phyloP scores from a whole-genome alignment of 2,329 filamentous ascomycete genomes.

The Neoscytalidium dimidiatum region DNA sequence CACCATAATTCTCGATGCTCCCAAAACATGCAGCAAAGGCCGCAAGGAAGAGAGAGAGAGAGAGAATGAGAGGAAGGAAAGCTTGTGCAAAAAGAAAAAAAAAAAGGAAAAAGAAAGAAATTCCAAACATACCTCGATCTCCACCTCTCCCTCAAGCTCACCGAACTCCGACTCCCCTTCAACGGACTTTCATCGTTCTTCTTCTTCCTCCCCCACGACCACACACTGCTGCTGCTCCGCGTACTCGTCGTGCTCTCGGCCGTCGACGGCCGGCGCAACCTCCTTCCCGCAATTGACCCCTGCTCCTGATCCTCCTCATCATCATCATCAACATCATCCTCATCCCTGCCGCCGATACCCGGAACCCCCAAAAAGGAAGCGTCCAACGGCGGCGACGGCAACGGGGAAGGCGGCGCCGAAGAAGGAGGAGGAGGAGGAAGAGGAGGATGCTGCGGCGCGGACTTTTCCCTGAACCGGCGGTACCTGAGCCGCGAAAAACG shows the following conservation, averaged over 20 bases:
- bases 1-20: not conserved
- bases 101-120: not conserved
- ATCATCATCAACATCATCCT: not conserved
- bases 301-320: no score
- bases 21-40: not conserved
- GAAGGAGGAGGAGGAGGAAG: not conserved
- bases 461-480: not conserved
- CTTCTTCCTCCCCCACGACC: not conserved
- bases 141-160: not conserved
- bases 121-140: not conserved
- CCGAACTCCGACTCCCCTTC: not conserved
- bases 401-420: not conserved
- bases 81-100: no score
- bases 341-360: not conserved
- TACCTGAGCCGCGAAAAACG: constrained; percentile 1
- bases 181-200: no score
- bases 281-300: not conserved
- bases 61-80: no score
- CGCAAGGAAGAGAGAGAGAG: no score
- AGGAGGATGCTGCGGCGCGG: not conserved
- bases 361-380: not conserved
- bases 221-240: not conserved
- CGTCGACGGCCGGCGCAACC: not conserved
- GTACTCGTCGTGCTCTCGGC: not conserved
- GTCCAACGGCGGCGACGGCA: not conserved